Evolutionary conservation across 257 asterid species (phyloP), one percentile per base, ranked within the genome.

Genomic region (Nemophila menziesii): DNA sequence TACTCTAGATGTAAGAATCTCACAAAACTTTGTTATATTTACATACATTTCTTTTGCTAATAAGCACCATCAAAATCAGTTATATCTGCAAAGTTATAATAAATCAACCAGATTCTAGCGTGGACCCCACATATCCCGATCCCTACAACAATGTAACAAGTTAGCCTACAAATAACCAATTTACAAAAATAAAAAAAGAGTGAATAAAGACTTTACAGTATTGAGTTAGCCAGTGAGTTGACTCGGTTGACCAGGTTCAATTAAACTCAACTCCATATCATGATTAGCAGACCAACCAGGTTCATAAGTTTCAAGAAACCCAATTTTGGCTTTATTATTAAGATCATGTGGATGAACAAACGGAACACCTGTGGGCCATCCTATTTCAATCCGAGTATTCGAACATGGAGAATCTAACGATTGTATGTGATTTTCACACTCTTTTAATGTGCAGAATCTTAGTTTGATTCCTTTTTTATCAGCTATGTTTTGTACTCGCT

Each of bases 271-370:
- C 66, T 89, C 94, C 57, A 80, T 58, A 56, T 74, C 94, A 60
- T 90, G 79, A 11, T 74, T 75, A 60, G 85, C 84, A 3, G 96
- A 80, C 96, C 98, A 90, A 46, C 98, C 94, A 36, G 96, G 93
- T 64, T 90, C 96, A 41, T 90, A 90, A 41, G 99, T 85, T 60
- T 90, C 96, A 26, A 85, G 96, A 60, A 90, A 90, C 29, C 96
- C 89, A 57, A 85, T 79, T 81, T 90, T 90, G 22, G 99, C 96
- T 77, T 90, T 90, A 79, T 90, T 90, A 11, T 96, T 96, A 72
- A 85, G 94, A 73, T 90, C 99, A 19, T 90, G 99, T 22, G 99
- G 99, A 60, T 85, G 99, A 56, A 86, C 99, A 58, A 90, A 90
- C 15, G 99, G 96, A 52, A 85, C 99, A 43, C 94, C 99, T 0